These are phyloP conservation scores for Chlamydomonas eustigma DNA, from an alignment of 139 green algal genomes.

Conservation along the genomic window DNA sequence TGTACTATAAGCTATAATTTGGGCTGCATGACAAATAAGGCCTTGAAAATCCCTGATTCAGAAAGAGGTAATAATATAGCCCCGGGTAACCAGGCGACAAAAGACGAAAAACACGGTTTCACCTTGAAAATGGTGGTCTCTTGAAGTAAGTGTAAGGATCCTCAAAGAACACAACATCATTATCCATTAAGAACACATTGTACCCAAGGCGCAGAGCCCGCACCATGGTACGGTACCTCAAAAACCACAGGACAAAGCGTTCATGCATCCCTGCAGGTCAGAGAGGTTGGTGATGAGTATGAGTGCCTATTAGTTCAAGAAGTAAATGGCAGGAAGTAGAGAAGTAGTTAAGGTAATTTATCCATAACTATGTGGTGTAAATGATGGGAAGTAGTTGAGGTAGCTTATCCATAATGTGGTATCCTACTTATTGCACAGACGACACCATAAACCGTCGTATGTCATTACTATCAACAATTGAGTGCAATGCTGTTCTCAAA, in stretches of 20 bases:
- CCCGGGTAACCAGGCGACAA: too few relatives aligned
- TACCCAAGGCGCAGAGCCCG: background rate
- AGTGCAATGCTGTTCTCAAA: background rate
- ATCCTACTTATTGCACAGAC: too few relatives aligned
- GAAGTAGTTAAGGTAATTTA: background rate
- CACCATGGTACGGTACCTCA: background rate
- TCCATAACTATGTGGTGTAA: too few relatives aligned
- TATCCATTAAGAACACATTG: constrained; percentile 6
- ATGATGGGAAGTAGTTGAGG: too few relatives aligned
- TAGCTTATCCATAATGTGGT: too few relatives aligned
- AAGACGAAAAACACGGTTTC: too few relatives aligned
- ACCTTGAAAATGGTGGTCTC: too few relatives aligned
- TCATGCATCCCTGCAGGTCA: background rate
- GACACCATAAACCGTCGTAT: background rate
- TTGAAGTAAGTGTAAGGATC: too few relatives aligned
- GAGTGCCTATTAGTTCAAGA: background rate
- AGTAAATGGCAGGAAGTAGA: background rate
- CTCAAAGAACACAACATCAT: too few relatives aligned
- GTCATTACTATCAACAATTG: background rate
- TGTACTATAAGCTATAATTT: too few relatives aligned
- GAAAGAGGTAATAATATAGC: too few relatives aligned
- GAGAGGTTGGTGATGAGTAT: background rate
- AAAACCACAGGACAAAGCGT: background rate
- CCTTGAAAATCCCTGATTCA: background rate
- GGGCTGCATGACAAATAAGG: constrained; percentile 2